These are phyloP conservation scores for Lizanozyma gosingica DNA, from an alignment of 1,139 yeast species.

Conservation along the genomic window DNA sequence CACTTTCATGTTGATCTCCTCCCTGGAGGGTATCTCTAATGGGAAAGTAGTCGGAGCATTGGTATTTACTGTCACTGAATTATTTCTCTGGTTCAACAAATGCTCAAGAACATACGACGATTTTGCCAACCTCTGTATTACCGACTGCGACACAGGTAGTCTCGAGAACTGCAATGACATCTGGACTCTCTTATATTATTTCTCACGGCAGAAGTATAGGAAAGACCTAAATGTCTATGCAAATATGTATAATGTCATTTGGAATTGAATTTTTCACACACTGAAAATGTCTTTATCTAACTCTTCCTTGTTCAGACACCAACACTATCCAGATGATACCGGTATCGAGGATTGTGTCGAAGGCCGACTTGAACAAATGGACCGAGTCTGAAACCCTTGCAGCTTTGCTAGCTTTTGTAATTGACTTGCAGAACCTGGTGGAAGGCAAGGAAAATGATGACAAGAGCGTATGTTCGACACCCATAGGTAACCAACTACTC, in stretches of 20 bases:
- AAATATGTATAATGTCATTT: too few species aligned
- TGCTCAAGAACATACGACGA: background rate
- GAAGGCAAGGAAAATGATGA: constrained; percentile 52
- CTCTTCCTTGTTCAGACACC: too few species aligned
- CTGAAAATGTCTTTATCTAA: too few species aligned
- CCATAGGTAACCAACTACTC: constrained; percentile 23
- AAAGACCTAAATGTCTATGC: too few species aligned
- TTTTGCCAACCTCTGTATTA: background rate
- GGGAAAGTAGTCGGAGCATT: constrained; percentile 37
- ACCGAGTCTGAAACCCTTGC: constrained; percentile 41
- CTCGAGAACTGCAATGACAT: background rate
- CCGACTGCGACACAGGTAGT: background rate
- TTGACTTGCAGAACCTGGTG: constrained; percentile 55
- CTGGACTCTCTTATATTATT: too few species aligned
- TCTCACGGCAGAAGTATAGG: too few species aligned
- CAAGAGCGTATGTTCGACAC: constrained; percentile 24
- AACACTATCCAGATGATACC: constrained; percentile 23
- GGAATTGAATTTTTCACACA: too few species aligned
- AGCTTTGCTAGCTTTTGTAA: constrained; percentile 46
- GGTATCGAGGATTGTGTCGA: constrained; percentile 46
- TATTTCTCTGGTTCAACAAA: too few species aligned
- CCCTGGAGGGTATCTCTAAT: constrained; percentile 21
- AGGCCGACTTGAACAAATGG: constrained; percentile 60
- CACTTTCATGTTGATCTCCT: constrained; percentile 21
- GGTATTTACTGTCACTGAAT: too few species aligned